Evolutionary conservation across 176 grass and related monocot species (phyloP).

Genomic region (Saccharum spontaneum): DNA sequence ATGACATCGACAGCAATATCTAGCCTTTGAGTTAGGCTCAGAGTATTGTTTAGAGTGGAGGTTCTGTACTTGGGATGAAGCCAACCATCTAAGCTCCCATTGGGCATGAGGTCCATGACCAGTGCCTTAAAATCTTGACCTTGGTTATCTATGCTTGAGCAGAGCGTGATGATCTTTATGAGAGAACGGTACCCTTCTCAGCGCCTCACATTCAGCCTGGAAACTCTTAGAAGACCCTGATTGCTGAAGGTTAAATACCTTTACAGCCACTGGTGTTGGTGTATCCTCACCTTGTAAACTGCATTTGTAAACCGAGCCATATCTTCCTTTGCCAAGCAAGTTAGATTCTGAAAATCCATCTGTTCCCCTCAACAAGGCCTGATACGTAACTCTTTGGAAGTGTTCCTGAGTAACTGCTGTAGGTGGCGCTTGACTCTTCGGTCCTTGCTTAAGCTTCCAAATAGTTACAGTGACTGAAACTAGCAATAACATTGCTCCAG

Average conservation of each 20-base stretch:
- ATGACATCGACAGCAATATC: background rate
- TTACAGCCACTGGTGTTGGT: conserved; percentile 12
- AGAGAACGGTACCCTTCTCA: background rate
- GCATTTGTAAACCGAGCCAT: conserved; percentile 6
- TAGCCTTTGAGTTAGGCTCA: background rate
- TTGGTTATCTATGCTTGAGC: background rate
- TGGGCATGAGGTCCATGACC: background rate
- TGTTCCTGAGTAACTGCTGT: background rate
- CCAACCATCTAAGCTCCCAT: background rate
- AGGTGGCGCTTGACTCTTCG: background rate
- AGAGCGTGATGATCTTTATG: background rate
- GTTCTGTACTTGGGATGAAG: background rate
- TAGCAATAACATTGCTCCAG: background rate
- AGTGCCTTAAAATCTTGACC: conserved; percentile 10
- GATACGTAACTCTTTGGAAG: background rate
- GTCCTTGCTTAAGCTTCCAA: background rate
- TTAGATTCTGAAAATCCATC: conserved; percentile 4
- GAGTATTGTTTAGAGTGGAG: background rate
- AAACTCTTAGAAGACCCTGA: conserved; percentile 21
- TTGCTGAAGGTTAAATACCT: conserved; percentile 18
- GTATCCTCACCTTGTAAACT: background rate
- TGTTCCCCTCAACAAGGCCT: background rate
- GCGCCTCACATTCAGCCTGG: background rate
- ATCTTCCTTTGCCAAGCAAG: background rate
- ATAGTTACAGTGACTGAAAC: background rate